Percentiles rank a stretch among this genome's conserved stretches.
Evolutionary conservation across 176 grass and related monocot species (phyloP).

Genomic region (Musa schizocarpa): DNA sequence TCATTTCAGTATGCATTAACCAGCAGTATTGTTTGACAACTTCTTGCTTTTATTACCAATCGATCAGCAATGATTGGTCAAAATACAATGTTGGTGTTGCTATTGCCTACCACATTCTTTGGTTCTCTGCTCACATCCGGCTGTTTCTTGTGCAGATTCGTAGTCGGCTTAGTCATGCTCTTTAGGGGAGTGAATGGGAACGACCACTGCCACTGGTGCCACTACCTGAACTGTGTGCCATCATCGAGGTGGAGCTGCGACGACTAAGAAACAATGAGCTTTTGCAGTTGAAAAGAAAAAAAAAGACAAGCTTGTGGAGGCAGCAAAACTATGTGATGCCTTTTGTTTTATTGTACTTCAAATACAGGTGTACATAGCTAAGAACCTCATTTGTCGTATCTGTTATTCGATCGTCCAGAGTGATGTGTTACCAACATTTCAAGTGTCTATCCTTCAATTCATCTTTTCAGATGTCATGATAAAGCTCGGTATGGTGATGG

Average conservation of each 20-base stretch:
- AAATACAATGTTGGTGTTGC: too few relatives aligned
- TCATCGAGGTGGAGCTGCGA: slow-evolving; percentile 89
- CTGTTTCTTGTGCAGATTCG: slow-evolving; percentile 34
- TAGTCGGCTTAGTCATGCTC: slow-evolving; percentile 74
- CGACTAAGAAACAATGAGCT: slow-evolving; percentile 16
- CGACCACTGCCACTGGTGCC: slow-evolving; percentile 89
- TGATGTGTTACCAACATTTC: background rate
- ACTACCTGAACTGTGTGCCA: slow-evolving; percentile 87
- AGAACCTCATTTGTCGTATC: background rate
- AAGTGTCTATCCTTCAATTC: background rate
- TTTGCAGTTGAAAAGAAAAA: background rate
- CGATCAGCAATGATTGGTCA: too few relatives aligned
- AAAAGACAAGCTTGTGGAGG: background rate
- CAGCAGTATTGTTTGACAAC: too few relatives aligned
- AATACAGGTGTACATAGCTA: background rate
- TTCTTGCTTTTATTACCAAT: too few relatives aligned
- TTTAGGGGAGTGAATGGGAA: slow-evolving; percentile 85
- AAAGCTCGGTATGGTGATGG: too few relatives aligned
- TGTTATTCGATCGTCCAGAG: background rate
- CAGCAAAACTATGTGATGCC: background rate
- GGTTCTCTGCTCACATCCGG: background rate
- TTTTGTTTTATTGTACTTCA: background rate
- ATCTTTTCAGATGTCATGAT: background rate
- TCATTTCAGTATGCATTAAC: background rate
- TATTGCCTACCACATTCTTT: background rate